Percentiles rank a stretch among this genome's conserved stretches.
These are phyloP conservation scores for Earliella scabrosa DNA, from an alignment of 1,284 basidiomycete species.

Conservation along the genomic window DNA sequence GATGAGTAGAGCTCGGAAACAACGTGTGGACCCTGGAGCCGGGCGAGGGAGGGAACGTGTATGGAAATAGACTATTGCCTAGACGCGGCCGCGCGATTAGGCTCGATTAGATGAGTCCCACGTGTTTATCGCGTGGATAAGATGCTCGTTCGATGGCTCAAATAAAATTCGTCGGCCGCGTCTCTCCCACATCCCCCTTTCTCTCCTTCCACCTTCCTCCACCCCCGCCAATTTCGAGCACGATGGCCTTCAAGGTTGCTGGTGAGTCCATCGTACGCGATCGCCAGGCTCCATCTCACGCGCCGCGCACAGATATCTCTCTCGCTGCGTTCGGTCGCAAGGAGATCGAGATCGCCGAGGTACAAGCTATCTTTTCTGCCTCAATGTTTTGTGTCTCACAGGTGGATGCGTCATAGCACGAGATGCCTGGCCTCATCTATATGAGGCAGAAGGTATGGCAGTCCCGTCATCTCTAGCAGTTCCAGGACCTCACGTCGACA, in stretches of 20 bases:
- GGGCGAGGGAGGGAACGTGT: neutral
- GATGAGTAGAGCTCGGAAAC: neutral
- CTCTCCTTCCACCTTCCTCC: conserved; percentile 39
- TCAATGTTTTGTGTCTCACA: neutral
- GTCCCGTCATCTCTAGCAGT: neutral
- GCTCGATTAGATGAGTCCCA: conserved; percentile 14
- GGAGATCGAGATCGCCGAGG: conserved; percentile 98
- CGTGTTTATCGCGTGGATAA: conserved; percentile 26
- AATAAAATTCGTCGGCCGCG: conserved; percentile 41
- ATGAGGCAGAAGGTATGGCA: conserved; percentile 76
- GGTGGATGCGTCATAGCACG: conserved; percentile 56
- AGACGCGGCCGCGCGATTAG: neutral
- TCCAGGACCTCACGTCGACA: conserved; percentile 1
- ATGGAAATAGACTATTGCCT: neutral
- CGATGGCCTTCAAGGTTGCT: conserved; percentile 85
- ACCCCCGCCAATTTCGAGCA: conserved; percentile 30
- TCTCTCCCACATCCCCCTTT: conserved; percentile 18
- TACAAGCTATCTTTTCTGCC: conserved; percentile 1
- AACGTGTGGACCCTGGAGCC: neutral
- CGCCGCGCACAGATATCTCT: conserved; percentile 75
- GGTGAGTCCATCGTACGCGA: conserved; percentile 51
- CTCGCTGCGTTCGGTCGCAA: conserved; percentile 97
- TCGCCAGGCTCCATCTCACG: neutral
- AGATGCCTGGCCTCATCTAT: conserved; percentile 95
- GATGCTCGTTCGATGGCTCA: conserved; percentile 22